phyloP scores from a whole-genome alignment of 1,284 basidiomycete species.

The Cutaneotrichosporon sp. region DNA sequence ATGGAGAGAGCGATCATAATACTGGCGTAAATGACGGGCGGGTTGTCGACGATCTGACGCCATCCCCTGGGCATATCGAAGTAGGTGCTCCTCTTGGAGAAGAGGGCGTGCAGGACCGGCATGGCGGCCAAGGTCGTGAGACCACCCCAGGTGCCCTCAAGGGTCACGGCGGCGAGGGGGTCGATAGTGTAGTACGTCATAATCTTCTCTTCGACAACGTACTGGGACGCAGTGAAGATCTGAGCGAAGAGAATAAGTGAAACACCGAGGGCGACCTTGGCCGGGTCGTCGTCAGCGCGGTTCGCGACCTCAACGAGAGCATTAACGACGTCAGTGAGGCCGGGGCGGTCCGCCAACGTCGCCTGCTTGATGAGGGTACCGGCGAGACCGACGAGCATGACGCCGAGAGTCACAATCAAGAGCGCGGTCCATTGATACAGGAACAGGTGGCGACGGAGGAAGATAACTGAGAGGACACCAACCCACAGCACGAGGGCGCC shows the following conservation, averaged over 20 bases:
- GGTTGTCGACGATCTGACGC: conserved; percentile 77
- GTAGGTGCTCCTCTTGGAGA: conserved; percentile 65
- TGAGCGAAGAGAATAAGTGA: conserved; percentile 94
- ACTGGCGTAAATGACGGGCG: conserved; percentile 69
- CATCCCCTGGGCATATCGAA: conserved; percentile 90
- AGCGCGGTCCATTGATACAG: conserved; percentile 73
- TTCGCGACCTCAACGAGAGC: conserved; percentile 3
- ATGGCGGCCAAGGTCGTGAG: conserved; percentile 54
- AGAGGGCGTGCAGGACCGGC: conserved; percentile 52
- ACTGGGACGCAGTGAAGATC: conserved; percentile 57
- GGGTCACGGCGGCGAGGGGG: conserved; percentile 90
- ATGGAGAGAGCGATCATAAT: conserved; percentile 77
- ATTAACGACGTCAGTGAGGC: not conserved
- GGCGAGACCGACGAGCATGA: conserved; percentile 84
- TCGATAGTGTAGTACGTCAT: conserved; percentile 80
- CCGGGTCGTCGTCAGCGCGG: conserved; percentile 40
- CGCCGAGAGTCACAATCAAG: conserved; percentile 82
- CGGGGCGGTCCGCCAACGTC: not conserved
- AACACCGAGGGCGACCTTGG: conserved; percentile 57
- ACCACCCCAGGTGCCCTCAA: conserved; percentile 88
- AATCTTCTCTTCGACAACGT: conserved; percentile 87
- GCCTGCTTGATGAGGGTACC: conserved; percentile 67
- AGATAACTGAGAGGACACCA: conserved; percentile 84
- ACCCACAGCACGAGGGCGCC: conserved; percentile 97
- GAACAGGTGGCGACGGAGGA: conserved; percentile 63